phyloP scores from a whole-genome alignment of 108 stramenopile species.

The Asterionellopsis glacialis region DNA sequence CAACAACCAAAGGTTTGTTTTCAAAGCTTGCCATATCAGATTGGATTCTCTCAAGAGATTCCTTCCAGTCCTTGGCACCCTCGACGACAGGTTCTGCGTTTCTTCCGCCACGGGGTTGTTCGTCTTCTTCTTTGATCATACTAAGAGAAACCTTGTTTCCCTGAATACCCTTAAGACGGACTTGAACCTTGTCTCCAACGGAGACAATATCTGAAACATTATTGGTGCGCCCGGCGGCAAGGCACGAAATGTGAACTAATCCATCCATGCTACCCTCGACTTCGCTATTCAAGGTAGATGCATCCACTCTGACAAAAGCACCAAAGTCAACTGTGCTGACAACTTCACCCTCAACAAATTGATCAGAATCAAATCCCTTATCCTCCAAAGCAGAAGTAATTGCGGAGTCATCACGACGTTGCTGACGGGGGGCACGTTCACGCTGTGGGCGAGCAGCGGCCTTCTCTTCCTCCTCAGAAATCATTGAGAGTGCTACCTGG shows the following conservation, averaged over 20 bases:
- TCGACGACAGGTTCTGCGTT: conserved; percentile 15
- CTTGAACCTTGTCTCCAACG: conserved; percentile 74
- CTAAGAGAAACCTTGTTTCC: conserved; percentile 70
- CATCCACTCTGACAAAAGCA: conserved; percentile 87
- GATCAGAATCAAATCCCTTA: conserved; percentile 69
- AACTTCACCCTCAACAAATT: conserved; percentile 87
- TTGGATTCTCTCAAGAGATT: conserved; percentile 40
- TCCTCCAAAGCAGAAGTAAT: conserved; percentile 52
- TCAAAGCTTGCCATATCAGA: conserved; percentile 50
- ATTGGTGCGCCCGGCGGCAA: conserved; percentile 54
- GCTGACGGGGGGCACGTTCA: conserved; percentile 46
- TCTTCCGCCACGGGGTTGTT: conserved; percentile 29
- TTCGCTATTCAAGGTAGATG: conserved; percentile 56
- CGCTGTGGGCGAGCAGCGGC: conserved; percentile 44
- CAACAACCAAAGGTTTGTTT: conserved; percentile 60
- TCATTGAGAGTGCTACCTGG: conserved; percentile 80
- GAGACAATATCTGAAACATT: conserved; percentile 56
- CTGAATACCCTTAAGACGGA: conserved; percentile 68
- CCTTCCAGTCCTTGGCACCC: conserved; percentile 85
- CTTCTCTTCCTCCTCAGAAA: conserved; percentile 69
- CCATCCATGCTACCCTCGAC: conserved; percentile 79
- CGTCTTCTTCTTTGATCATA: conserved; percentile 81
- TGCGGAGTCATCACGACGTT: conserved; percentile 61
- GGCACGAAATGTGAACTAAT: conserved; percentile 81
- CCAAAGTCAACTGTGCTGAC: conserved; percentile 89